Percentiles rank a stretch among this genome's conserved stretches.
Conservation (phyloP, 805 yeast genomes). For the Blastobotrys parvus region DNA sequence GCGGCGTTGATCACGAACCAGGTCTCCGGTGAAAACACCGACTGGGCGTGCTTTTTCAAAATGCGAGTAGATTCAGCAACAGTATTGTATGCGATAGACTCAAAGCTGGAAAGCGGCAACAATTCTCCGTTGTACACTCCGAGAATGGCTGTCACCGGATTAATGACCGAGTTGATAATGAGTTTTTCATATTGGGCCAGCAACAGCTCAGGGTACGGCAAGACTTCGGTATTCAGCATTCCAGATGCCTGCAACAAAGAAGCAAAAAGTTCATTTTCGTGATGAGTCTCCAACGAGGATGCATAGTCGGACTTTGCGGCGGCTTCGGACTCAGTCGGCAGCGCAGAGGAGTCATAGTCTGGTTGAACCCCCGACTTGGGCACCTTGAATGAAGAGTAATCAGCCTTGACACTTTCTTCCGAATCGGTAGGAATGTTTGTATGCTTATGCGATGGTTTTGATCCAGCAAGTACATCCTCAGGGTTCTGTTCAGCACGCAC, state of each 20-base stretch:
- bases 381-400: conserved; percentile 2
- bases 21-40: conserved; percentile 8
- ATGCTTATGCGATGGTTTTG: not conserved
- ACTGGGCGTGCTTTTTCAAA: conserved; percentile 28
- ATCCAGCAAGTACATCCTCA: not conserved
- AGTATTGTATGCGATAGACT: conserved; percentile 32
- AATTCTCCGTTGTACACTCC: conserved; percentile 76
- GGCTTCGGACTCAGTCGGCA: conserved; percentile 8
- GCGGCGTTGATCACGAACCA: conserved; percentile 6
- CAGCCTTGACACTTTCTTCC: conserved; percentile 14
- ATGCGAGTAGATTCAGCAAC: conserved; percentile 40
- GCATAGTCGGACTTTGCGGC: conserved; percentile 8
- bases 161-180: conserved; percentile 72
- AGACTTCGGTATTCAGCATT: conserved; percentile 12
- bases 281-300: not conserved
- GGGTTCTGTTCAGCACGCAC: conserved; percentile 6
- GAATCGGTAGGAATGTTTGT: conserved; percentile 8
- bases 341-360: not conserved
- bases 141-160: conserved; percentile 70
- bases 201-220: conserved; percentile 38
- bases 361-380: conserved; percentile 1
- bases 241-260: conserved; percentile 8
- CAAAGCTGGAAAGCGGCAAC: conserved; percentile 31
- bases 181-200: conserved; percentile 67
- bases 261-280: conserved; percentile 2